Evolutionary conservation across 768 basidiomycete genomes (phyloP).

Genomic region (Cubamyces lactineus): DNA sequence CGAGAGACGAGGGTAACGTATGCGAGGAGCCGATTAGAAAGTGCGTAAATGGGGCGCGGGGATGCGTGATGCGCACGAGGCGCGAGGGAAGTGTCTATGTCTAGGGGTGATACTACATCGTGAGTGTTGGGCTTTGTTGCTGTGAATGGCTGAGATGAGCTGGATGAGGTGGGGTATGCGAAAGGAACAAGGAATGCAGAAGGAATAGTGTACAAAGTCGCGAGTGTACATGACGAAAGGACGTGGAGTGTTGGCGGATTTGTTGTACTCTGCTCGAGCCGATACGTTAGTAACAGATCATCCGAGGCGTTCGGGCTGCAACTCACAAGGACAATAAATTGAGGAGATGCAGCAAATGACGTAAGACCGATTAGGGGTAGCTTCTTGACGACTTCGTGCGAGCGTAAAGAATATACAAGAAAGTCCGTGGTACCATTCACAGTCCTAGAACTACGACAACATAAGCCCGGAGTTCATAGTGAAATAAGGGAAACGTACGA

Average conservation of each 20-base stretch:
- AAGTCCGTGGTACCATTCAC: conserved; percentile 34
- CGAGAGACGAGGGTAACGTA: conserved; percentile 48
- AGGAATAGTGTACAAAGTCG: conserved; percentile 52
- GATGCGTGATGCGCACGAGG: conserved; percentile 19
- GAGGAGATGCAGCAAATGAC: conserved; percentile 48
- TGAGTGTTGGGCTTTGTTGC: conserved; percentile 36
- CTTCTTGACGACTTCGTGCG: conserved; percentile 55
- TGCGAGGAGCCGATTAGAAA: conserved; percentile 66
- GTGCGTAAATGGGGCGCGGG: conserved; percentile 58
- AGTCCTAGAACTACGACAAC: conserved; percentile 23
- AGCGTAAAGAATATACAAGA: conserved; percentile 49
- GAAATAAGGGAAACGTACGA: conserved; percentile 33
- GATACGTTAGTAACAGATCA: background rate
- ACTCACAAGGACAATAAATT: conserved; percentile 59
- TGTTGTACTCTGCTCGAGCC: conserved; percentile 52
- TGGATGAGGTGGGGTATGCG: conserved; percentile 35
- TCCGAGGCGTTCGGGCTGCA: background rate
- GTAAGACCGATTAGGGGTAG: conserved; percentile 46
- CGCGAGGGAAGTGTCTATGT: conserved; percentile 28
- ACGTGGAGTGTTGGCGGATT: conserved; percentile 58
- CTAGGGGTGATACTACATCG: conserved; percentile 43
- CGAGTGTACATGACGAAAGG: conserved; percentile 57
- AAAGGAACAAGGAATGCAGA: conserved; percentile 51
- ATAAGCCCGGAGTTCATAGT: background rate
- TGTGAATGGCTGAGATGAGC: conserved; percentile 25